Conservation (phyloP, 1,284 basidiomycete genomes). For the Cutaneotrichosporon daszewskae region DNA sequence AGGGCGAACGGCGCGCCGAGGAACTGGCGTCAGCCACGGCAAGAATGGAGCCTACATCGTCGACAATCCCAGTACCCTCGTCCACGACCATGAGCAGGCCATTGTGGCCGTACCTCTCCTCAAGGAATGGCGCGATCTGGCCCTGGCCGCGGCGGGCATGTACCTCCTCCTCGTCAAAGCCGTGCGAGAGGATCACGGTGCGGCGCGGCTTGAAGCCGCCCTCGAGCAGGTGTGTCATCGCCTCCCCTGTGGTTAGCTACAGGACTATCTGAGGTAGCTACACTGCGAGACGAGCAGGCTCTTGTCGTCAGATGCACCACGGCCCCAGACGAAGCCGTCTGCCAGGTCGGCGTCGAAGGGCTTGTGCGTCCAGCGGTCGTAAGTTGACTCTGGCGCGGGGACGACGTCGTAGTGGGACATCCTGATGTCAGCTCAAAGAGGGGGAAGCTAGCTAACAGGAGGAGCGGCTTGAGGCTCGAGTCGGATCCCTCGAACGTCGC, state of each 20-base stretch:
- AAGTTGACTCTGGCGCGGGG: slow-evolving; percentile 39
- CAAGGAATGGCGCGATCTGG: slow-evolving; percentile 41
- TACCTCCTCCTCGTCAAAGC: slow-evolving; percentile 46
- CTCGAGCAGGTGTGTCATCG: slow-evolving; percentile 40
- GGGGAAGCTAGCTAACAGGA: slow-evolving; percentile 20
- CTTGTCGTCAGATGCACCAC: slow-evolving; percentile 46
- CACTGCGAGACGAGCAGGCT: slow-evolving; percentile 47
- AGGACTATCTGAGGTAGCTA: slow-evolving; percentile 25
- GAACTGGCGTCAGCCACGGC: slow-evolving; percentile 19
- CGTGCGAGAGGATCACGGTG: slow-evolving; percentile 44
- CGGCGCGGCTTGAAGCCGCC: slow-evolving; percentile 38
- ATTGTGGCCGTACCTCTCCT: slow-evolving; percentile 43
- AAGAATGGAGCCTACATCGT: slow-evolving; percentile 24
- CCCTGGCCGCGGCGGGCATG: slow-evolving; percentile 44
- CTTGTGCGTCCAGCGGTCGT: slow-evolving; percentile 43
- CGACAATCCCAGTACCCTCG: slow-evolving; percentile 38
- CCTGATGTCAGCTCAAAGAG: slow-evolving; percentile 10
- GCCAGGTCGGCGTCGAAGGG: slow-evolving; percentile 45
- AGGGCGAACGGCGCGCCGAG: slow-evolving; percentile 40
- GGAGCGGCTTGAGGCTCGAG: slow-evolving; percentile 48
- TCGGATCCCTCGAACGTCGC: slow-evolving; percentile 50
- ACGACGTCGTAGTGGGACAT: slow-evolving; percentile 49
- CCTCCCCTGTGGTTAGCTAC: slow-evolving; percentile 31
- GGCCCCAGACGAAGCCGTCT: slow-evolving; percentile 42
- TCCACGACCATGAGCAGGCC: slow-evolving; percentile 46